Base-by-base conservation (phyloP, 129 eudicot genomes). In the Lonicera japonica region DNA sequence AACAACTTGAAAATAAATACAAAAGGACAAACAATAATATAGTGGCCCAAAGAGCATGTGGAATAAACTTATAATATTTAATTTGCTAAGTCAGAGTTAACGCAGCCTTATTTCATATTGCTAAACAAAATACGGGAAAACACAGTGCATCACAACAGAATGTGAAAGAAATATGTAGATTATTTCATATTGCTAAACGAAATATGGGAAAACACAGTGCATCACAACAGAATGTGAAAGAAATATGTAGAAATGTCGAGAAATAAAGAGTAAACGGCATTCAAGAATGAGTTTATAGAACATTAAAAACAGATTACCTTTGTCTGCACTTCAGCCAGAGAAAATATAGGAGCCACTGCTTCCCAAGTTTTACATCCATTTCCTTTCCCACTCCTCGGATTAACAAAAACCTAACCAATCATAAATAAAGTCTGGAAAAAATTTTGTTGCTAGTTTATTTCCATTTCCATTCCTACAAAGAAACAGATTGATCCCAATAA, bases 381-480 rank as follows among this genome's bases (percentile, higher is more conserved):
- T 66, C 88, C 95, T 81, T 87, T 92, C 62, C 98, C 98, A 75
- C 98, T 87, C 71, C 76, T 71, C 57, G 98, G 98, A 77, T 92
- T 66, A 60, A 92, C 86, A 69, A 87, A 87, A 74, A 92, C 98
- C 98, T 92, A 72, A 68, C 60, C 73, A 67, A 65, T 76, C 72
- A 69, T 69, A 70, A 73, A 82, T 53, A 39, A 54, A 69, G 66
- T 66, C 46, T 59, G 63, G 45, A 63, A 38, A 39, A 23, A 12
- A 40, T 57, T 3, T 25, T 50, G 22, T 23, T 63, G 40, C 71
- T 59, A 39, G 45, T 17, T 43, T 64, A 64, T 21, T 53, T 34
- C 23, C 7, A 15, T 40, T 24, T 61, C 20, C 40, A 16, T 50
- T 38, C 29, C 19, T 45, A 24, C 18, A 29, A 29, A 15, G 46